A percentile compares a stretch with the other conserved stretches of the same genome.
Conservation (phyloP, 2,329 filamentous ascomycete genomes). For the Sporothrix inflata region DNA sequence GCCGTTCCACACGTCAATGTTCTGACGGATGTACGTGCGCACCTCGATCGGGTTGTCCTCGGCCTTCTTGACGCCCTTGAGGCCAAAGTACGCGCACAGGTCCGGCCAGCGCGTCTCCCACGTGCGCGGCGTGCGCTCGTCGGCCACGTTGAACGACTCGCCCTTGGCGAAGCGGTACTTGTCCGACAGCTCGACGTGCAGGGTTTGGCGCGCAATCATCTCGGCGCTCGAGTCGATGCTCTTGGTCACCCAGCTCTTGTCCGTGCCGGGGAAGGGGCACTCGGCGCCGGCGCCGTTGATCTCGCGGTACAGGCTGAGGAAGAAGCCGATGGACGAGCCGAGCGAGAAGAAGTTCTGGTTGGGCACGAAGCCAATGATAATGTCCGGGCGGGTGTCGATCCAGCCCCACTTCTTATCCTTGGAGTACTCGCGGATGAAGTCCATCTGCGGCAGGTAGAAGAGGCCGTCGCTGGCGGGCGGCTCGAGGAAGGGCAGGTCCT, state of each 20-base stretch:
- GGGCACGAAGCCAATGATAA: conserved; percentile 48
- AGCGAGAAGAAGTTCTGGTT: conserved; percentile 47
- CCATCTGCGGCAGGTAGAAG: conserved; percentile 48
- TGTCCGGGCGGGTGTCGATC: conserved; percentile 47
- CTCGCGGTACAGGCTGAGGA: conserved; percentile 43
- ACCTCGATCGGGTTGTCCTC: conserved; percentile 40
- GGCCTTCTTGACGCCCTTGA: conserved; percentile 36
- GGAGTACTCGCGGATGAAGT: conserved; percentile 43
- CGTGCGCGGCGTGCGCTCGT: conserved; percentile 32
- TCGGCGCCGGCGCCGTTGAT: conserved; percentile 45
- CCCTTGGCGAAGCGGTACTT: conserved; percentile 33
- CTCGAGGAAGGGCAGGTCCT: conserved; percentile 41
- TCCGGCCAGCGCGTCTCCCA: conserved; percentile 38
- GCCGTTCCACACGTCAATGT: conserved; percentile 40
- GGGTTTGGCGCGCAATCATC: conserved; percentile 41
- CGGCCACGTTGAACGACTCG: conserved; percentile 37
- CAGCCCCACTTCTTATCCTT: conserved; percentile 46
- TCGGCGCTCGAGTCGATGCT: conserved; percentile 47
- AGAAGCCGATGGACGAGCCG: conserved; percentile 44
- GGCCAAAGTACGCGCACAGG: conserved; percentile 36
- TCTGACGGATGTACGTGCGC: conserved; percentile 42
- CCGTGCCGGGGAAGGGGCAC: conserved; percentile 45
- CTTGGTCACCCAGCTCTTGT: conserved; percentile 44
- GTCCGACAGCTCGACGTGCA: conserved; percentile 33
- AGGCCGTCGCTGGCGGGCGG: conserved; percentile 43